Percentiles rank a stretch among this genome's conserved stretches.
Evolutionary conservation across 2,329 filamentous ascomycete species (phyloP).

Genomic region (Chalara sp.): DNA sequence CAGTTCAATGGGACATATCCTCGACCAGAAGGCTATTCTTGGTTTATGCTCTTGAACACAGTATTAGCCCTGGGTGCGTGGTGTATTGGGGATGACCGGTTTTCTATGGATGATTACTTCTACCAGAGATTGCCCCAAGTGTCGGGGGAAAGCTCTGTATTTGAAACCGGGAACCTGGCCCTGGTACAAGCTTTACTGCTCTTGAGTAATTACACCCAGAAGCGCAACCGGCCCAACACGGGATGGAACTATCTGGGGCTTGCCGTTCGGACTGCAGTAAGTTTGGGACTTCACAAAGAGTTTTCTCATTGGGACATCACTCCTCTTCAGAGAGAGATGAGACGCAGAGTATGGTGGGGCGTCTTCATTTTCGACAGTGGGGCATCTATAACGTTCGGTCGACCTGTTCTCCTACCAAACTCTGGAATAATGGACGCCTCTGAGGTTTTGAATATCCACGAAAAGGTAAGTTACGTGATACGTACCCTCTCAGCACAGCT

Average conservation of each 20-base stretch:
- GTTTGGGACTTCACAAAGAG: constrained; percentile 42
- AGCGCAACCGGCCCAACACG: constrained; percentile 43
- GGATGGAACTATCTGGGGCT: constrained; percentile 46
- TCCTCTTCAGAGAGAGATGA: constrained; percentile 27
- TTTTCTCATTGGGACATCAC: constrained; percentile 31
- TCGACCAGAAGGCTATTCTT: constrained; percentile 7
- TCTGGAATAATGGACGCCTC: constrained; percentile 34
- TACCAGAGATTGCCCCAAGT: constrained; percentile 7
- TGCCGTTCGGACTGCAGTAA: constrained; percentile 42
- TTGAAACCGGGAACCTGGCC: constrained; percentile 38
- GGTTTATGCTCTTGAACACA: constrained; percentile 11
- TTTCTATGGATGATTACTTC: background rate
- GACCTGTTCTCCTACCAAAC: constrained; percentile 31
- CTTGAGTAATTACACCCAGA: constrained; percentile 41
- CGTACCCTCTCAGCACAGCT: background rate
- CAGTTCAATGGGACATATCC: constrained; percentile 14
- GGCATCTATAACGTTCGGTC: constrained; percentile 38
- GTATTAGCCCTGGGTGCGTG: constrained; percentile 11
- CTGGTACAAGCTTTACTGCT: constrained; percentile 38
- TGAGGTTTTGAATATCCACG: constrained; percentile 37
- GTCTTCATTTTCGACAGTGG: constrained; percentile 40
- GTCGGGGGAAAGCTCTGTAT: constrained; percentile 16
- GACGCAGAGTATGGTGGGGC: constrained; percentile 36
- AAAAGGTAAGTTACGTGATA: constrained; percentile 26
- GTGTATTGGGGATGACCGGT: no score